phyloP scores from a whole-genome alignment of 805 yeast species.

The Phaffomyces antillensis region DNA sequence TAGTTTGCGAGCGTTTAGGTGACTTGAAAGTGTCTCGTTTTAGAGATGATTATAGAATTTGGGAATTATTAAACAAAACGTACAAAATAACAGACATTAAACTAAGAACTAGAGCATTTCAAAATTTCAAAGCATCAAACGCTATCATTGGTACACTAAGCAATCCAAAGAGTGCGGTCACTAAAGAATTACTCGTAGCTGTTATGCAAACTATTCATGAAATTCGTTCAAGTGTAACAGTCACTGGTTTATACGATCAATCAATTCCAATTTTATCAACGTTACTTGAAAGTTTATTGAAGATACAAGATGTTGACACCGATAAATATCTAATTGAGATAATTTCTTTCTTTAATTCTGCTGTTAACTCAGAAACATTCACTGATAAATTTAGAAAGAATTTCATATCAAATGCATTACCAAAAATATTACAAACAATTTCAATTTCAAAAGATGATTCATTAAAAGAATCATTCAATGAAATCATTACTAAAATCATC shows the following conservation, averaged over 20 bases:
- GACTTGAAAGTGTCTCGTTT: conserved; percentile 38
- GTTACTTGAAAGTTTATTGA: conserved; percentile 15
- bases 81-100: conserved; percentile 29
- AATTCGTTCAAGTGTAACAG: conserved; percentile 12
- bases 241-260: conserved; percentile 10
- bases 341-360: conserved; percentile 10
- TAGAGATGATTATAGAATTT: conserved; percentile 35
- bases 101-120: conserved; percentile 34
- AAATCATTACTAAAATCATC: conserved; percentile 22
- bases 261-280: conserved; percentile 10
- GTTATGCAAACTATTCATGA: conserved; percentile 10
- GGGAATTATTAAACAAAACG: conserved; percentile 41
- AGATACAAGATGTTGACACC: background rate
- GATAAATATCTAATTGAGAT: conserved; percentile 6
- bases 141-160: conserved; percentile 20
- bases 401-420: conserved; percentile 17
- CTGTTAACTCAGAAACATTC: conserved; percentile 12
- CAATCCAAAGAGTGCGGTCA: background rate
- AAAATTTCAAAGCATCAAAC: conserved; percentile 36
- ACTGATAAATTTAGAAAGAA: conserved; percentile 12
- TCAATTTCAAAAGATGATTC: background rate
- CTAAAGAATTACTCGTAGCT: background rate
- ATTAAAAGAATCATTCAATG: conserved; percentile 3
- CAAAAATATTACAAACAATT: conserved; percentile 8
- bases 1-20: conserved; percentile 53